phyloP scores from a whole-genome alignment of 441 rosid genomes.

The Erodium chrysanthum region DNA sequence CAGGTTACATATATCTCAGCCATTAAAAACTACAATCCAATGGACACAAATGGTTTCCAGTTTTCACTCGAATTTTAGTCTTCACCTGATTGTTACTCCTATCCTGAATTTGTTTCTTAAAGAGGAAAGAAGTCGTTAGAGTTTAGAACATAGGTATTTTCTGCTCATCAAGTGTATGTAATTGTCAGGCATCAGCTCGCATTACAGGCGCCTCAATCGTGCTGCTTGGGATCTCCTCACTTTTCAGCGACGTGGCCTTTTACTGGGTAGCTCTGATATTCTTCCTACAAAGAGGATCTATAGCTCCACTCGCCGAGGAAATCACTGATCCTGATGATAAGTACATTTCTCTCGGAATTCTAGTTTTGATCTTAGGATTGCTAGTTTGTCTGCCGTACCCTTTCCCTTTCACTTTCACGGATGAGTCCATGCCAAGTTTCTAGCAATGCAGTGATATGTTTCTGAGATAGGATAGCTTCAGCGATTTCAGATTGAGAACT shows the following conservation, averaged over 20 bases:
- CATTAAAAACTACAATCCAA: too few species aligned
- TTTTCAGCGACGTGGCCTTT: constrained; percentile 74
- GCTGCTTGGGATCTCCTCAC: constrained; percentile 65
- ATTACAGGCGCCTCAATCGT: constrained; percentile 49
- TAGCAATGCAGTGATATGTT: constrained; percentile 16
- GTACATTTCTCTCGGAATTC: constrained; percentile 45
- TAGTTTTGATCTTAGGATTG: constrained; percentile 58
- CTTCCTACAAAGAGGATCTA: constrained; percentile 79
- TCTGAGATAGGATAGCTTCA: too few species aligned
- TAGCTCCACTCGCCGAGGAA: constrained; percentile 73
- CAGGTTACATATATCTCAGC: too few species aligned
- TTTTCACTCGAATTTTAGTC: too few species aligned
- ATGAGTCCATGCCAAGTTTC: constrained; percentile 33
- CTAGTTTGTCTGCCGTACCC: constrained; percentile 82
- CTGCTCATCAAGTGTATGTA: constrained; percentile 15
- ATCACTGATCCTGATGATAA: constrained; percentile 55
- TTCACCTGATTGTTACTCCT: too few species aligned
- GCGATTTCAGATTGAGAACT: background rate
- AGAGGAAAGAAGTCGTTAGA: background rate
- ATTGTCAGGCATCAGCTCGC: constrained; percentile 54
- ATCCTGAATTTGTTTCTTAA: too few species aligned
- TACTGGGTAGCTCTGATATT: constrained; percentile 79
- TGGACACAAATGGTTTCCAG: too few species aligned
- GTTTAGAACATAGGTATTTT: background rate
- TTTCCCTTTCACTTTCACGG: constrained; percentile 45